Evolutionary conservation across 768 basidiomycete genomes (phyloP).

Genomic region (Boletus barrowsii): DNA sequence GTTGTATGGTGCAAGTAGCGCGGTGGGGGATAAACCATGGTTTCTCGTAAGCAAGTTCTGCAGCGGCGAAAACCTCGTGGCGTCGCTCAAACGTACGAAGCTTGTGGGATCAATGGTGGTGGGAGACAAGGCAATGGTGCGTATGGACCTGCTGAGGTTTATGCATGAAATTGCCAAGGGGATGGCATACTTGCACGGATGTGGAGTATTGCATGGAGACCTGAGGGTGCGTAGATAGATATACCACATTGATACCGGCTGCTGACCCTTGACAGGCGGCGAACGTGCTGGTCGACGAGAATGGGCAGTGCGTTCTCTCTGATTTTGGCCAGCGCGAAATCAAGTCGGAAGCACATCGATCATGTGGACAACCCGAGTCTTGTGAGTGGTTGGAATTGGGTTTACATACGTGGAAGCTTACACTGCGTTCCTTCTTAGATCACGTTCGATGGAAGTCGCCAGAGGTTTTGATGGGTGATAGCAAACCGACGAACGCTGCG

Average conservation of each 20-base stretch:
- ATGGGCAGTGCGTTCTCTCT: slow-evolving; percentile 65
- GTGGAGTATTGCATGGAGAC: slow-evolving; percentile 74
- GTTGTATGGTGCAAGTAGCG: slow-evolving; percentile 75
- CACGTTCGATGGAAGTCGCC: slow-evolving; percentile 73
- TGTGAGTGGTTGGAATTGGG: slow-evolving; percentile 29
- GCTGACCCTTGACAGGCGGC: slow-evolving; percentile 44
- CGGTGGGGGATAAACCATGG: slow-evolving; percentile 67
- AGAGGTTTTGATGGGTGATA: slow-evolving; percentile 53
- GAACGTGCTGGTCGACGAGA: slow-evolving; percentile 74
- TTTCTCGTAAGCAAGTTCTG: slow-evolving; percentile 78
- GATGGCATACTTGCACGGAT: slow-evolving; percentile 74
- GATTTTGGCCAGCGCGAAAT: slow-evolving; percentile 85
- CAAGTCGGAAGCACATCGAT: slow-evolving; percentile 63
- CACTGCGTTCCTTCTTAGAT: slow-evolving; percentile 40
- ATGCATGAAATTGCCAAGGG: slow-evolving; percentile 76
- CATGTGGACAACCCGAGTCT: slow-evolving; percentile 49
- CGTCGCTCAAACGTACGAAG: slow-evolving; percentile 45
- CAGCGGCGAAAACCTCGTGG: slow-evolving; percentile 59
- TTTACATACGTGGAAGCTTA: not conserved
- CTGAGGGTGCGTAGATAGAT: slow-evolving; percentile 54
- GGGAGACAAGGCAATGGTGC: not conserved
- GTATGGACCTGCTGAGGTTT: slow-evolving; percentile 49
- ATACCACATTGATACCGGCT: not conserved
- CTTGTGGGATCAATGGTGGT: not conserved
- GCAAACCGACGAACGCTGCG: slow-evolving; percentile 47